Evolutionary conservation across 768 basidiomycete genomes (phyloP), one percentile per base, ranked within the genome.

Genomic region (Pleurotus ostreatus): DNA sequence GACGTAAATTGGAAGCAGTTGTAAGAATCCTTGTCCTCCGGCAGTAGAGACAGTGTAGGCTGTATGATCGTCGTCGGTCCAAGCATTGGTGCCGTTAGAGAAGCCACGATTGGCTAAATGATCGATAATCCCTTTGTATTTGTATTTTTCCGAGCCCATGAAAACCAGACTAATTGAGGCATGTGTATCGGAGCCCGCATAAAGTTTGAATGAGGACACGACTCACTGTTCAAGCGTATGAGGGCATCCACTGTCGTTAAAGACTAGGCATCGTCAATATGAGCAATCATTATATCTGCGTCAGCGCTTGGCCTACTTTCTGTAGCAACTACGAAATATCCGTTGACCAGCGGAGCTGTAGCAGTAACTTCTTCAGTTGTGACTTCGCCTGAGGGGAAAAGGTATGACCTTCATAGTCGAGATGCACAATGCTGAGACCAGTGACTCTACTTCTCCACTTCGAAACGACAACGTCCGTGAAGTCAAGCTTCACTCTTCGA

Each of bases 21-120:
- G 89, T 30, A 94, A 75, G 60, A 92, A 91, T 5, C 97, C 97
- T 64, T 96, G 90, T 57, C 88, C 86, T 59, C 97, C 97, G 11
- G 97, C 97, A 7, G 96, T 98, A 3, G 90, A 88, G 55, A 96
- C 88, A 8, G 97, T 98, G 68, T 98, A 99, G 7, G 92, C 92
- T 46, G 95, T 97, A 65, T 97, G 88, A 65, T 94, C 92, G 44
- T 83, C 94, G 65, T 91, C 96, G 2, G 97, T 98, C 97, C 96
- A 99, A 1, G 96, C 96, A 68, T 98, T 97, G 7, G 89, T 92
- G 34, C 92, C 92, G 59, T 90, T 84, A 5, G 92, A 89, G 67
- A 95, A 94, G 16, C 92, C 92, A 55, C 94, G 84, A 68, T 98
- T 98, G 2, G 97, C 97, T 18, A 99, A 78, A 56, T 91, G 86